A percentile compares a stretch with the other conserved stretches of the same genome.
Conservation (phyloP, 108 stramenopile genomes). For the Conticribra guillardii region DNA sequence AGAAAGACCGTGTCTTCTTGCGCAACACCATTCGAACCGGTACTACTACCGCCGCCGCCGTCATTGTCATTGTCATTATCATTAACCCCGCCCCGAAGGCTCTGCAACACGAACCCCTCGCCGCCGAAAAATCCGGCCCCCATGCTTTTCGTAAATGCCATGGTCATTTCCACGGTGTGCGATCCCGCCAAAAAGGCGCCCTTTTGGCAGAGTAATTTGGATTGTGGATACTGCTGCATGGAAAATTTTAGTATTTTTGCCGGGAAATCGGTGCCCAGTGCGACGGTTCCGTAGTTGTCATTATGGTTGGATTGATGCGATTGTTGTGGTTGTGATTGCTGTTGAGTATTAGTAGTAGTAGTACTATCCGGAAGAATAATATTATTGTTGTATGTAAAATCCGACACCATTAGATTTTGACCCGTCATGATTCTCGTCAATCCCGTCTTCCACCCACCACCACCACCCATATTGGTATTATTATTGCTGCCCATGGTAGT, state of each 20-base stretch:
- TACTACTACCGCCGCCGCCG: too few relatives aligned
- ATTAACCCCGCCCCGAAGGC: conserved; percentile 48
- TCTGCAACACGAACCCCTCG: conserved; percentile 92
- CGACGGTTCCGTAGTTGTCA: conserved; percentile 70
- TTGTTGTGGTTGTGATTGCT: too few relatives aligned
- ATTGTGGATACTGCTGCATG: conserved; percentile 73
- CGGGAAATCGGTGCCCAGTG: conserved; percentile 91
- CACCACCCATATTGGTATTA: neutral
- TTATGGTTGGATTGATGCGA: neutral
- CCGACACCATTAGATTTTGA: conserved; percentile 91
- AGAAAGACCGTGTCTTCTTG: conserved; percentile 82
- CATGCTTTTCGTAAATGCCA: conserved; percentile 86
- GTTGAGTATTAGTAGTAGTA: too few relatives aligned
- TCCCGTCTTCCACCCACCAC: conserved; percentile 39
- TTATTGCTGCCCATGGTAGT: conserved; percentile 77
- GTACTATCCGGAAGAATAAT: too few relatives aligned
- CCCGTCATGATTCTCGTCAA: conserved; percentile 84
- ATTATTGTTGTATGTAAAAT: conserved; percentile 88
- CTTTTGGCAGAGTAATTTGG: conserved; percentile 90
- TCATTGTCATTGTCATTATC: neutral
- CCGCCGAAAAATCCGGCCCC: conserved; percentile 92
- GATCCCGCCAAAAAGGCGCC: conserved; percentile 87
- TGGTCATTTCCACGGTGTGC: conserved; percentile 78
- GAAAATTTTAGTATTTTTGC: conserved; percentile 85
- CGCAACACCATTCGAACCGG: too few relatives aligned